These are phyloP conservation scores for Clavispora asparagi DNA, from an alignment of 805 yeast genomes.

Conservation along the genomic window DNA sequence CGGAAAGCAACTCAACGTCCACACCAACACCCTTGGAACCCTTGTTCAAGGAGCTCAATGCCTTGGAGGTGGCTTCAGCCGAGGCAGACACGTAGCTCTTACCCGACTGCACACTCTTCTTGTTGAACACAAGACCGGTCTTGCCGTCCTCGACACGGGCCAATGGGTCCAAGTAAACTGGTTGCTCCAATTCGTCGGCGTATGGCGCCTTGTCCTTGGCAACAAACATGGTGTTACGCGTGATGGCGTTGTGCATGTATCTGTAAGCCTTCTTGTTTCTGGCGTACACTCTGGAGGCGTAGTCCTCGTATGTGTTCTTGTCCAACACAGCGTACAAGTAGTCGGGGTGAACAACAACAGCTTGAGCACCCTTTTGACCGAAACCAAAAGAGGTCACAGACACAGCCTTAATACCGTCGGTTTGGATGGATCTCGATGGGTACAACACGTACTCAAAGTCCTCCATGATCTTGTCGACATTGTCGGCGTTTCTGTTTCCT, in stretches of 20 bases:
- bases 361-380: conserved; percentile 99
- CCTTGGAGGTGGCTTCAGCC: conserved; percentile 57
- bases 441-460: conserved; percentile 83
- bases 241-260: conserved; percentile 92
- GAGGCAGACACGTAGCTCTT: conserved; percentile 40
- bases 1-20: conserved; percentile 84
- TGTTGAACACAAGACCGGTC: conserved; percentile 41
- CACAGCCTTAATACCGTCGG: conserved; percentile 96
- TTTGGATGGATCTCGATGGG: conserved; percentile 90
- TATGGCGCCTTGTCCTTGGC: conserved; percentile 95
- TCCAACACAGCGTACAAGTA: conserved; percentile 83
- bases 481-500: conserved; percentile 98
- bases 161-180: conserved; percentile 93
- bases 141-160: conserved; percentile 58
- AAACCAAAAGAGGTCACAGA: conserved; percentile 97
- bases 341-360: conserved; percentile 86
- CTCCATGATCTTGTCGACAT: conserved; percentile 78
- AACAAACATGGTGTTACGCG: conserved; percentile 84
- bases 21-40: conserved; percentile 82
- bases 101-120: conserved; percentile 46
- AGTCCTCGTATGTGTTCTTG: conserved; percentile 63
- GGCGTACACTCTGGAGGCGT: conserved; percentile 62
- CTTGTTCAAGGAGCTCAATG: conserved; percentile 53
- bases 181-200: conserved; percentile 77
- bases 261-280: conserved; percentile 90